A percentile compares a stretch with the other conserved stretches of the same genome.
Conservation (phyloP, 2,329 filamentous ascomycete species). For the Monilinia aucupariae region DNA sequence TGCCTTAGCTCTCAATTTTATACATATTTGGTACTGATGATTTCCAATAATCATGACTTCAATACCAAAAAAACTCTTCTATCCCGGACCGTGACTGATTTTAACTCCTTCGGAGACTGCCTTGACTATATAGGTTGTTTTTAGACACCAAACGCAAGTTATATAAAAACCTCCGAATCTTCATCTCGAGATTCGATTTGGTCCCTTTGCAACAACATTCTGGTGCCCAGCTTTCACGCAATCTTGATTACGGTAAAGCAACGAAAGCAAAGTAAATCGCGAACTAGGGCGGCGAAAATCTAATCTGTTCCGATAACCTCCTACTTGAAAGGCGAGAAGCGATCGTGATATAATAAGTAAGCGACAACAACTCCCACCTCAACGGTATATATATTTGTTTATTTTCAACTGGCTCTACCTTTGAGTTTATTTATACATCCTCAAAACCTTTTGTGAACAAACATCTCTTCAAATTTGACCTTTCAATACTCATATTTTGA, state of each 20-base stretch:
- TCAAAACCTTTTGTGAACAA: not conserved
- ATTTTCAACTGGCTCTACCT: not conserved
- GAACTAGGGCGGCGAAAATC: not conserved
- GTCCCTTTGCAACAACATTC: not conserved
- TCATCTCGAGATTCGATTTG: not conserved
- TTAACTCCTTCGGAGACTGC: not conserved
- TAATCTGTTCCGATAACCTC: not conserved
- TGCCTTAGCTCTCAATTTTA: not conserved
- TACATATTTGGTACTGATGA: not conserved
- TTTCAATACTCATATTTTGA: not conserved
- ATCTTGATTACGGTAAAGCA: too few relatives aligned
- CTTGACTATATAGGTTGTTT: not conserved
- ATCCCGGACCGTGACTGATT: too few relatives aligned
- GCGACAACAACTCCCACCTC: not conserved
- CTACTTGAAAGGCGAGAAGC: not conserved
- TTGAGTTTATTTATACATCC: not conserved
- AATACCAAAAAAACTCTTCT: not conserved
- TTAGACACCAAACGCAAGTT: not conserved
- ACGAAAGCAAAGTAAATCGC: too few relatives aligned
- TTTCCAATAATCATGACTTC: not conserved
- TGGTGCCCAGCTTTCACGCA: too few relatives aligned
- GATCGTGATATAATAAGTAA: not conserved
- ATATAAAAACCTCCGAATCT: not conserved
- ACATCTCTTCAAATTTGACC: not conserved
- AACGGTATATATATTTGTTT: not conserved